These are phyloP conservation scores for Castanopsis chinensis DNA, from an alignment of 306 rosid genomes.

Conservation along the genomic window DNA sequence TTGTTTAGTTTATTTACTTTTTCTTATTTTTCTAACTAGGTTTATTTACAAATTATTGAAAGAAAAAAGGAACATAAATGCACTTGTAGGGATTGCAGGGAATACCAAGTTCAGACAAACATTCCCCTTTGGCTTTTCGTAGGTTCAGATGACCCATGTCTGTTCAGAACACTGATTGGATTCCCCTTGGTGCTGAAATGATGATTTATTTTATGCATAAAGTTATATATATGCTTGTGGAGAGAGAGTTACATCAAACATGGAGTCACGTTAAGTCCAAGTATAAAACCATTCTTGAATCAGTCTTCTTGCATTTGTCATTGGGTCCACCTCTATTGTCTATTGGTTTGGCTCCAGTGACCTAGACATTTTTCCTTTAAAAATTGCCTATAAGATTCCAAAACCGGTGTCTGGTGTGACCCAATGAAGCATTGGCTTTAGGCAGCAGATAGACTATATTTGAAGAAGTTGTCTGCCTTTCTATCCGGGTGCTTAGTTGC, in stretches of 20 bases:
- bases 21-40: no score
- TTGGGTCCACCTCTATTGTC: neutral
- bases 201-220: neutral
- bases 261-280: neutral
- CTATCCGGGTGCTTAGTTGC: neutral
- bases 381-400: neutral
- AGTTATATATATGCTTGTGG: neutral
- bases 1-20: neutral
- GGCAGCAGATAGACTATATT: neutral
- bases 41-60: neutral
- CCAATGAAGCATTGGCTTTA: neutral
- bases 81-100: conserved; percentile 9
- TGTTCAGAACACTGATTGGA: neutral
- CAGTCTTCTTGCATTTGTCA: neutral
- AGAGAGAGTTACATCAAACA: neutral
- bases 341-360: neutral
- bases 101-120: neutral
- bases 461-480: neutral
- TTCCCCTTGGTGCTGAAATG: neutral
- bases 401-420: neutral
- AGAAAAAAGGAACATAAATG: neutral
- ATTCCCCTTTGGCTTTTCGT: neutral
- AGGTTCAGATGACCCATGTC: neutral
- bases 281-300: neutral
- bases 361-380: neutral